Conservation (phyloP, 169 alveolate species). For the Theileria luwenshuni region DNA sequence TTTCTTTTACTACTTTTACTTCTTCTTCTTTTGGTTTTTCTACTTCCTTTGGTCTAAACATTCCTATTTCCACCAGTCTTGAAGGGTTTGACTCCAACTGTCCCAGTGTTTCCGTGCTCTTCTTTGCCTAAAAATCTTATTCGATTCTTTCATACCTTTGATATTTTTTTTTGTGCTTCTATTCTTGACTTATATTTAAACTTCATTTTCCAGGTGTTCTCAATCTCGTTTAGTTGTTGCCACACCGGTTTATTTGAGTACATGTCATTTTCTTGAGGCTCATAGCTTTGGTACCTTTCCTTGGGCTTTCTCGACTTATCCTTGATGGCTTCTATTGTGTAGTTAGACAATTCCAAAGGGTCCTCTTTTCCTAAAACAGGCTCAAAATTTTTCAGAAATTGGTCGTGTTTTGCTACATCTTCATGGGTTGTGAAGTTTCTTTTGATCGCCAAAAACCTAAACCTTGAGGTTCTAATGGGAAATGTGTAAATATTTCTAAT, state of each 20-base stretch:
- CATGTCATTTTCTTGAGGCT: slow-evolving; percentile 50
- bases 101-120: slow-evolving; percentile 47
- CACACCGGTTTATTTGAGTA: slow-evolving; percentile 69
- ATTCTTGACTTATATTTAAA: slow-evolving; percentile 44
- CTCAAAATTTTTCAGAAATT: slow-evolving; percentile 38
- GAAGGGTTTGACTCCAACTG: slow-evolving; percentile 31
- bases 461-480: neutral
- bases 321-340: slow-evolving; percentile 3
- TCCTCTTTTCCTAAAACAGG: slow-evolving; percentile 1
- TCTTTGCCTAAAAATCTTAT: slow-evolving; percentile 36
- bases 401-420: slow-evolving; percentile 36
- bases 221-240: slow-evolving; percentile 66
- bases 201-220: slow-evolving; percentile 59
- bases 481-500: slow-evolving; percentile 28
- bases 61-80: slow-evolving; percentile 13
- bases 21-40: slow-evolving; percentile 6
- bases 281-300: slow-evolving; percentile 29
- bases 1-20: neutral
- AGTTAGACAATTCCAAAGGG: neutral
- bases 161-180: slow-evolving; percentile 41
- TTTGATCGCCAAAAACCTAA: neutral
- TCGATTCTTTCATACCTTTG: slow-evolving; percentile 23
- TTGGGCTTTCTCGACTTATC: slow-evolving; percentile 11
- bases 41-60: neutral
- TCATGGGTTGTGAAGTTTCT: slow-evolving; percentile 11